phyloP scores from a whole-genome alignment of 495 filamentous ascomycete species.

The Melanomma pulvis-pyrius region DNA sequence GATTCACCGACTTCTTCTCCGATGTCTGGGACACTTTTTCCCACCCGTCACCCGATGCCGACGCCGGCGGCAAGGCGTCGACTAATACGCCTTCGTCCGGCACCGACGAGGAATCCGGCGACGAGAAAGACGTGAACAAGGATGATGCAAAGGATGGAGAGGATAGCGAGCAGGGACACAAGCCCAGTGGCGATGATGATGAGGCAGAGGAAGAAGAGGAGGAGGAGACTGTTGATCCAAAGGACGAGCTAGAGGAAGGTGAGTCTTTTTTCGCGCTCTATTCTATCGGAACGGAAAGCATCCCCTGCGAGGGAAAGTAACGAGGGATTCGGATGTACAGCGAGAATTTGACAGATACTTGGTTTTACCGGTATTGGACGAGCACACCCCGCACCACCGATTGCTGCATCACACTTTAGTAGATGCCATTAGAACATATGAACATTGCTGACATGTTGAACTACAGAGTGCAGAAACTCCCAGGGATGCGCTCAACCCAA shows the following conservation, averaged over 20 bases:
- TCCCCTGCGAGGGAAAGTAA: constrained; percentile 1
- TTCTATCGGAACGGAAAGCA: not conserved
- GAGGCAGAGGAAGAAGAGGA: constrained; percentile 85
- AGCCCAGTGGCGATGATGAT: constrained; percentile 47
- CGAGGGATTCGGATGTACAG: not conserved
- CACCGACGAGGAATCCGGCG: constrained; percentile 41
- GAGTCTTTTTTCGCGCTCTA: constrained; percentile 50
- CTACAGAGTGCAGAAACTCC: constrained; percentile 81
- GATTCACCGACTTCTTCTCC: constrained; percentile 34
- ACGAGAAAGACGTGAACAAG: constrained; percentile 44
- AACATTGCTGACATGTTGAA: not conserved
- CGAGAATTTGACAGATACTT: not conserved
- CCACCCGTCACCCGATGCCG: constrained; percentile 36
- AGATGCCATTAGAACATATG: not conserved
- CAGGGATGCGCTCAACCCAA: constrained; percentile 82
- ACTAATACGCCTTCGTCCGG: constrained; percentile 37
- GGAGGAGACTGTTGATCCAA: constrained; percentile 84
- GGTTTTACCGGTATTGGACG: not conserved
- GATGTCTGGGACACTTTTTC: constrained; percentile 35
- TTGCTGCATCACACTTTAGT: not conserved
- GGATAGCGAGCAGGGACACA: constrained; percentile 34
- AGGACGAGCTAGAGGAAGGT: constrained; percentile 91
- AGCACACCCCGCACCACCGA: not conserved
- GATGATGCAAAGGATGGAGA: constrained; percentile 35
- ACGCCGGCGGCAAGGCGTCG: constrained; percentile 40